A percentile compares a stretch with the other conserved stretches of the same genome.
Evolutionary conservation across 2,329 filamentous ascomycete species (phyloP).

Genomic region (Calycina marina): DNA sequence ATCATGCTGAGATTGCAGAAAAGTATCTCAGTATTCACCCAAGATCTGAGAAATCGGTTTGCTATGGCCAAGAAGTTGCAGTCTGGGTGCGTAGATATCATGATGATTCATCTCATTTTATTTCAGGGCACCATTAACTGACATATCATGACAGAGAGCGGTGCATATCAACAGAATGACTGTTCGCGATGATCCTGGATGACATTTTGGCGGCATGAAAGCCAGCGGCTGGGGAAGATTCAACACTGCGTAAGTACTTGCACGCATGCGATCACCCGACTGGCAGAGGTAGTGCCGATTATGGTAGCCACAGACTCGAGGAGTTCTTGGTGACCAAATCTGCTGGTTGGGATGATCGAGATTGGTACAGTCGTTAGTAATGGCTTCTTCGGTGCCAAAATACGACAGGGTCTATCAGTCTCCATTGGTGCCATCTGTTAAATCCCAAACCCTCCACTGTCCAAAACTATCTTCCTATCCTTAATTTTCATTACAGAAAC

Average conservation of each 20-base stretch:
- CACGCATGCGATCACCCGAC: background rate
- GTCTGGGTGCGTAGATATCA: constrained; percentile 32
- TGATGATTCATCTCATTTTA: background rate
- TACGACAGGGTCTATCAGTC: no score
- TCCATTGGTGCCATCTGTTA: no score
- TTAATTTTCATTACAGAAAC: no score
- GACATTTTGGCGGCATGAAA: constrained; percentile 3
- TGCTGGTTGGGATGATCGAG: constrained; percentile 6
- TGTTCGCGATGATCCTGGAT: constrained; percentile 40
- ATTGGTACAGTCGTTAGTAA: no score
- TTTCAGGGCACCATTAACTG: constrained; percentile 32
- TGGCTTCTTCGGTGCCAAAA: no score
- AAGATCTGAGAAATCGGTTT: constrained; percentile 32
- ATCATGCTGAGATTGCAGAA: constrained; percentile 33
- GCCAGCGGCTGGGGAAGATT: constrained; percentile 1
- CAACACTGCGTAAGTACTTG: background rate
- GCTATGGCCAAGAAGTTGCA: constrained; percentile 30
- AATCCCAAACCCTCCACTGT: no score
- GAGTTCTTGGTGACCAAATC: constrained; percentile 4
- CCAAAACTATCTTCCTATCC: no score
- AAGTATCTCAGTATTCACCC: constrained; percentile 43
- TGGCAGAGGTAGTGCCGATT: background rate
- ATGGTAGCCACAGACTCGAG: constrained; percentile 1
- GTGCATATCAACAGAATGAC: constrained; percentile 54
- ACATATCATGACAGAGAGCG: constrained; percentile 47